Percentiles rank a stretch among this genome's conserved stretches.
Evolutionary conservation across 2,329 filamentous ascomycete genomes (phyloP).

Genomic region (Neofusicoccum kwambonambiense): DNA sequence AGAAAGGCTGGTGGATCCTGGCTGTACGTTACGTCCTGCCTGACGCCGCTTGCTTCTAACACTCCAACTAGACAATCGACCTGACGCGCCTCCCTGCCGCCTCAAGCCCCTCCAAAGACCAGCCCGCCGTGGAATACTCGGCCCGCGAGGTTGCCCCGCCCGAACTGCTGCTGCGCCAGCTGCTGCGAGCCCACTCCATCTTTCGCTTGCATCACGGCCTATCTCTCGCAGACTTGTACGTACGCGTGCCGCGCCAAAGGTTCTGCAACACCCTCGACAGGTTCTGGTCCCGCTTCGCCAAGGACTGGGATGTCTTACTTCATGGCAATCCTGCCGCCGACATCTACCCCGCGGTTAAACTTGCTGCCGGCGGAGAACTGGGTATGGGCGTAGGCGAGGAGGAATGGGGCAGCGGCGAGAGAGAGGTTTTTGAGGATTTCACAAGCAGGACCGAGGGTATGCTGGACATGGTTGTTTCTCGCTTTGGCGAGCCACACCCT

Average conservation of each 20-base stretch:
- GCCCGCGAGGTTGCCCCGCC: slow-evolving; percentile 85
- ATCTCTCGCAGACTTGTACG: slow-evolving; percentile 69
- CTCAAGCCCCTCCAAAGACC: slow-evolving; percentile 22
- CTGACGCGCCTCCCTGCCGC: slow-evolving; percentile 68
- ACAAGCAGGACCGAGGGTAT: slow-evolving; percentile 77
- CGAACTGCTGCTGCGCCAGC: slow-evolving; percentile 72
- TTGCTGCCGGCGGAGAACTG: slow-evolving; percentile 86
- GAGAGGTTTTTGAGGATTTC: slow-evolving; percentile 90
- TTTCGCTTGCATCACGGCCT: slow-evolving; percentile 87
- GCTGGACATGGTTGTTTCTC: slow-evolving; percentile 82
- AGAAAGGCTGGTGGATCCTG: slow-evolving; percentile 92
- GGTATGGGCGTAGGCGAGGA: slow-evolving; percentile 95
- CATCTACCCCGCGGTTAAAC: slow-evolving; percentile 78
- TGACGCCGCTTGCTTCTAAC: slow-evolving; percentile 6
- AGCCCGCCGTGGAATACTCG: slow-evolving; percentile 70
- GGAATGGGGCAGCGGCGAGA: slow-evolving; percentile 87
- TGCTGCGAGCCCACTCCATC: slow-evolving; percentile 75
- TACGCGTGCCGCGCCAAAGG: slow-evolving; percentile 61
- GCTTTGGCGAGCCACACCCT: slow-evolving; percentile 65
- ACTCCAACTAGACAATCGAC: slow-evolving; percentile 65
- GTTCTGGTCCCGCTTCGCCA: slow-evolving; percentile 73
- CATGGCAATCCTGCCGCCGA: slow-evolving; percentile 83
- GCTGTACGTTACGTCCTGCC: slow-evolving; percentile 61
- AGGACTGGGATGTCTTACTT: slow-evolving; percentile 81
- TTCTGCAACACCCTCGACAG: slow-evolving; percentile 72